These are phyloP conservation scores for Monotropa hypopitys DNA, from an alignment of 179 eudicot genomes.

Conservation along the genomic window DNA sequence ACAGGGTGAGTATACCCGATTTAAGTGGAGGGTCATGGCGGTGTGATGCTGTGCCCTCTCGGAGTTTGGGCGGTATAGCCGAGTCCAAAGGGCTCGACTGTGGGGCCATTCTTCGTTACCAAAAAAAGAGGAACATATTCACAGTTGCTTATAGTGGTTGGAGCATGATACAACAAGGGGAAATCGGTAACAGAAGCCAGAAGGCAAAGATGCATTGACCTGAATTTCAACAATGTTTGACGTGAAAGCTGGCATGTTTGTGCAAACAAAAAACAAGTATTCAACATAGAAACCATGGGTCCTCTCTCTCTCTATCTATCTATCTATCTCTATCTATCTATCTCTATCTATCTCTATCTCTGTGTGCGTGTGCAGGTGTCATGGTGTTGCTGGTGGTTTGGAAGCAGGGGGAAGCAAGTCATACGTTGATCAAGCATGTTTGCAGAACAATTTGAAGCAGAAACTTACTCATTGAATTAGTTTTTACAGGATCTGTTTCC, in stretches of 20 bases:
- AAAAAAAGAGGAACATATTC: no score
- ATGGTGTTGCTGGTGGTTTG: neutral
- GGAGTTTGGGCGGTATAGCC: no score
- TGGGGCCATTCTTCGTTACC: no score
- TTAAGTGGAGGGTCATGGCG: no score
- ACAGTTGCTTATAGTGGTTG: neutral
- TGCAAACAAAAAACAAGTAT: neutral
- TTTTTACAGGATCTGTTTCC: conserved; percentile 45
- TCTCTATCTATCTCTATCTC: no score
- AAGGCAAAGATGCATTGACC: neutral
- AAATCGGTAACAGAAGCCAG: neutral
- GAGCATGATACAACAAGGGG: neutral
- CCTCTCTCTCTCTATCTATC: no score
- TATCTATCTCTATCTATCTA: no score
- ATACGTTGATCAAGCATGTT: neutral
- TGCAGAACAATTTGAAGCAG: neutral
- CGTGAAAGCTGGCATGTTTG: neutral
- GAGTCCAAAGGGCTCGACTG: no score
- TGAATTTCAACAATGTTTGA: neutral
- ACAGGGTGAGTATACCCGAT: no score
- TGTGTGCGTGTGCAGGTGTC: neutral
- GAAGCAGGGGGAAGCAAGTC: neutral
- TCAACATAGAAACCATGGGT: neutral
- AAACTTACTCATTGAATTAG: conserved; percentile 75
- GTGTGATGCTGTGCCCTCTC: no score